A percentile compares a stretch with the other conserved stretches of the same genome.
These are phyloP conservation scores for Pseudopithomyces chartarum DNA, from an alignment of 2,329 filamentous ascomycete genomes.

Conservation along the genomic window DNA sequence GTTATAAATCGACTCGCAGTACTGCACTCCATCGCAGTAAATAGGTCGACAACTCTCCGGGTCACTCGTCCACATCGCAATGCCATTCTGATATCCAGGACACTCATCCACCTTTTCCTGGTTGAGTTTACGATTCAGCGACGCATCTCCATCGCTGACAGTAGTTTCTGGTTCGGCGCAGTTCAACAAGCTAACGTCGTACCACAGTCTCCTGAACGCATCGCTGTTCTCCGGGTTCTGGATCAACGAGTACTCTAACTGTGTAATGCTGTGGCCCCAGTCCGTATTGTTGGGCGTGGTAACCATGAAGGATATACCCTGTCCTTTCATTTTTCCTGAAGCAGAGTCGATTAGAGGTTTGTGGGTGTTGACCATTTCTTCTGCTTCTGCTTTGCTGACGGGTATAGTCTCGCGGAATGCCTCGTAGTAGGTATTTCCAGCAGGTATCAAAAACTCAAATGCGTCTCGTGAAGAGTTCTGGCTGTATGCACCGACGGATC, in stretches of 20 bases:
- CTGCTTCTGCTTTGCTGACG: background rate
- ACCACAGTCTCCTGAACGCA: conserved; percentile 13
- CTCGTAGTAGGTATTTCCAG: conserved; percentile 1
- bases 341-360: background rate
- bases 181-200: conserved; percentile 22
- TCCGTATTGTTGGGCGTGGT: background rate
- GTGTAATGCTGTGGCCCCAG: background rate
- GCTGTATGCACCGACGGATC: background rate
- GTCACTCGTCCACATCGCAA: conserved; percentile 6
- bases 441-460: background rate
- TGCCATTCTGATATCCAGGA: conserved; percentile 7
- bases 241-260: conserved; percentile 12
- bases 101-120: conserved; percentile 7
- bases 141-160: background rate
- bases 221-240: conserved; percentile 2
- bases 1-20: conserved; percentile 7
- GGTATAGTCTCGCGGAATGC: background rate
- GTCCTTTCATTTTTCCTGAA: background rate
- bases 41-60: conserved; percentile 4
- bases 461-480: background rate
- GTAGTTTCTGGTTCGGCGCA: conserved; percentile 5
- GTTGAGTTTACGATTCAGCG: background rate
- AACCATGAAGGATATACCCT: background rate
- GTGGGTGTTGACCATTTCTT: background rate
- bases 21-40: conserved; percentile 10